phyloP scores from a whole-genome alignment of 1,284 basidiomycete species.

The Uromyces viciae-fabae region DNA sequence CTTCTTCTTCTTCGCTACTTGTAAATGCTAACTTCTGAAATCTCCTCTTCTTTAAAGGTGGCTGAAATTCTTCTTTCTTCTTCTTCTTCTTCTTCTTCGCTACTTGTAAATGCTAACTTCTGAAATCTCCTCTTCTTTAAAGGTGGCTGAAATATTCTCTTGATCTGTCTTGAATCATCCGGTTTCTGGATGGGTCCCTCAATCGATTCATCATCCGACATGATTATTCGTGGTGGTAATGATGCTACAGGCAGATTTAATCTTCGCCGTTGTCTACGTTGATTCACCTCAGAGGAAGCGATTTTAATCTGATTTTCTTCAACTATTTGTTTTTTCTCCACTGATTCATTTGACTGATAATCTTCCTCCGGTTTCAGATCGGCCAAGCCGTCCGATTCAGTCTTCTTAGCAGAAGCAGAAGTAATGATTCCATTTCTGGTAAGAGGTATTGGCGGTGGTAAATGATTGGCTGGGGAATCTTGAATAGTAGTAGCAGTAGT shows the following conservation, averaged over 20 bases:
- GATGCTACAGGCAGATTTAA: neutral
- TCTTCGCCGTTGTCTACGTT: neutral
- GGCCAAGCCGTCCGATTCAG: neutral
- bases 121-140: conserved; percentile 41
- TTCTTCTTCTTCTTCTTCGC: conserved; percentile 51
- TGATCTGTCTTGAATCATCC: neutral
- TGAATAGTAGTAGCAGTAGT: neutral
- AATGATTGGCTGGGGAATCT: neutral
- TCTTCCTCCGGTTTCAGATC: neutral
- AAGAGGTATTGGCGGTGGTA: too few species aligned
- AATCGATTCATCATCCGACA: conserved; percentile 9
- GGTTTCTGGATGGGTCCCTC: neutral
- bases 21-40: conserved; percentile 49
- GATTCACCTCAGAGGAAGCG: conserved; percentile 24
- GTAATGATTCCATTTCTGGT: neutral
- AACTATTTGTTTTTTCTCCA: neutral
- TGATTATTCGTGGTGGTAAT: conserved; percentile 7
- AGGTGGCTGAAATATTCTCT: neutral
- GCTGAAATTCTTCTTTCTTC: too few species aligned
- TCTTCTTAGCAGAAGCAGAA: neutral
- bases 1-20: conserved; percentile 52
- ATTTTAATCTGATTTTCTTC: conserved; percentile 27
- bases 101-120: conserved; percentile 51
- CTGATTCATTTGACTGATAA: conserved; percentile 13
- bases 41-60: conserved; percentile 35